Base-by-base conservation (phyloP, 1,284 basidiomycete species). In the Meira nashicola region DNA sequence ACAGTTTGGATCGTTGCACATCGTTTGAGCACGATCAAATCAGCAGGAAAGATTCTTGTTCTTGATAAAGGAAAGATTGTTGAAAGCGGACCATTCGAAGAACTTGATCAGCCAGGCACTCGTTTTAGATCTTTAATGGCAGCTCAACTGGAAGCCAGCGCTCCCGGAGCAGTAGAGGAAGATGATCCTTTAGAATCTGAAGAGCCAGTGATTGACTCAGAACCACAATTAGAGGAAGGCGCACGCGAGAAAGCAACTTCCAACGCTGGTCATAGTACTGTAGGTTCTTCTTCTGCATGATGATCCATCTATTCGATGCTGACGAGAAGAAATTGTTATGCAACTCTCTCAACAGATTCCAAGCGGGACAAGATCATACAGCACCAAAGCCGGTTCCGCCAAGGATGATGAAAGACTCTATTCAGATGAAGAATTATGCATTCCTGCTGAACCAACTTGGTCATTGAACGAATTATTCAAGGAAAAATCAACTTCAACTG, bases 1-100 rank as follows among this genome's bases (percentile, higher is more conserved):
- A 82, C 81, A 2, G 81, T 82, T 54, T 82, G 81, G 65, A 80
- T 82, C 59, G 80, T 82, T 21, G 82, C 82, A 1, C 82, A 83
- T 65, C 72, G 82, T 33, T 67, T 83, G 7, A 81, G 62, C 48
- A 77, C 81, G 1, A 82, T 83, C 64, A 80, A 79, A 43, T 79
- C 79, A 49, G 82, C 82, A 4, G 79, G 79, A 57, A 77, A 80
- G 9, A 80, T 83, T 44, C 74, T 82, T 10, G 73, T 82, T 19
- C 73, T 83, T 39, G 80, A 82, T 46, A 73, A 76, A n/a, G 82
- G 82, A 11, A 66, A 61, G 19, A 80, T 83, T 5, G 80, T 77
- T 5, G 82, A 83, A 70, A 78, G 80, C 56, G 81, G 82, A 7
- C 70, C 77, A 11, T 82, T 80, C 63, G 78, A 80, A 50, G 76